Evolutionary conservation across 179 eudicot genomes (phyloP), one percentile per base, ranked within the genome.

Genomic region (Silene coronaria): DNA sequence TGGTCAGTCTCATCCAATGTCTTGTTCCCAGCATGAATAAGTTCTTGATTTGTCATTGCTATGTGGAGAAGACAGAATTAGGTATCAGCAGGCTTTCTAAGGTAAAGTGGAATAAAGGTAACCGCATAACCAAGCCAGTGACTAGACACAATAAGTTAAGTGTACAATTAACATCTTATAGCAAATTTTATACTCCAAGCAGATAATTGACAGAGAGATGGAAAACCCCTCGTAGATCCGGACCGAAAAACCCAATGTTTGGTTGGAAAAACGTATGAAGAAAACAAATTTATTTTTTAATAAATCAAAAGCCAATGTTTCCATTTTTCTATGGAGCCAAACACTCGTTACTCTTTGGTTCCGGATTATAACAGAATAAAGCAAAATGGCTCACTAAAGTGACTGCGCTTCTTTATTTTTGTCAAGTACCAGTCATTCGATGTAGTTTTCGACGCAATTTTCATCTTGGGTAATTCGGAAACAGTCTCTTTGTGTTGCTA

Each of bases 1-100:
- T 94, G 98, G 86, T 94, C 98, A 77, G 98, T 94, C 86, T 90
- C 94, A 85, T 92, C 89, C 98, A 94, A 78, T 28, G 92, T 87
- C 79, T 83, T 85, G 55, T 59, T 82, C 60, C 99, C 97, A 79
- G 99, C 97, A 83, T 75, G 66, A 58, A 95, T 79, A 75, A 95
- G 99, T 83, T 95, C 93, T 84, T 92, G 99, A 81, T 92, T 95
- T 46, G 97, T 78, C 99, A 95, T 92, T 73, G 85, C 97, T 95
- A 80, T 72, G 81, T 30, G 36, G 75, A 48, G 73, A 62, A 70
- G 78, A 67, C 55, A 76, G 4, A 65, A 27, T 62, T 23, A 75
- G 5, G 45, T 34, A 66, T 77, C 73, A 73, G 51, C 23, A 74
- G 21, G 69, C 26, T 51, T 34, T 21, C 26, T 24, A 22, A 61